Percentiles rank a stretch among this genome's conserved stretches.
Conservation (phyloP, 495 filamentous ascomycete species). For the Podospora appendiculata region DNA sequence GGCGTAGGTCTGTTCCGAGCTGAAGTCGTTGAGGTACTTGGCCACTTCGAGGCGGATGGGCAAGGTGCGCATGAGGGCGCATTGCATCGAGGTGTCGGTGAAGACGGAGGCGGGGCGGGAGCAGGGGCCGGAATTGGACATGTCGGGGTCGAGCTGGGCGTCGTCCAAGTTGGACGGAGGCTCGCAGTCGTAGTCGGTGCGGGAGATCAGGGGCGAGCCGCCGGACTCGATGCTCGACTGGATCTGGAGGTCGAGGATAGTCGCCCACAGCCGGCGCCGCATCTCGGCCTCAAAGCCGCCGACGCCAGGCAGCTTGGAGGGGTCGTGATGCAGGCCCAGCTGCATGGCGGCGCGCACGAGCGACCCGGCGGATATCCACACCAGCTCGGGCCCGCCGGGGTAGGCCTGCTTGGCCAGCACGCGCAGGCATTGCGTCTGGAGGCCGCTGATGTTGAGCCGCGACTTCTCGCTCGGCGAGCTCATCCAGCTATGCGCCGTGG, state of each 20-base stretch:
- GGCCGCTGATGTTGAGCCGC: neutral
- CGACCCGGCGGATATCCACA: neutral
- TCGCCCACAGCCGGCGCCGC: neutral
- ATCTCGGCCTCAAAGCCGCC: neutral
- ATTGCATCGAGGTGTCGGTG: too few relatives aligned
- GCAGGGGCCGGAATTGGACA: neutral
- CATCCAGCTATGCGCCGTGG: neutral
- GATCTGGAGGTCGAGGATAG: neutral
- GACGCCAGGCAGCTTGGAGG: neutral
- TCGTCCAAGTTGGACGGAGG: neutral
- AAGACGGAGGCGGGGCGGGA: neutral
- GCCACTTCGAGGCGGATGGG: too few relatives aligned
- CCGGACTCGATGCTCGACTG: neutral
- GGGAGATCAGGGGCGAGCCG: neutral
- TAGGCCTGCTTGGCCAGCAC: neutral
- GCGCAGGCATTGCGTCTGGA: neutral
- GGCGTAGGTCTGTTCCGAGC: too few relatives aligned
- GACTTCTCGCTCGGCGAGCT: neutral
- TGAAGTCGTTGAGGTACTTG: too few relatives aligned
- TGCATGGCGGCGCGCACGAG: neutral
- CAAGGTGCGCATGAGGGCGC: too few relatives aligned
- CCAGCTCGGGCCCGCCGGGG: neutral
- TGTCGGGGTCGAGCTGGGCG: neutral
- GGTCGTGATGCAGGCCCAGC: neutral
- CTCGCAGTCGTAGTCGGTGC: neutral